A percentile compares a stretch with the other conserved stretches of the same genome.
phyloP scores from a whole-genome alignment of 2,329 filamentous ascomycete species.

The Paecilomyces niveus region DNA sequence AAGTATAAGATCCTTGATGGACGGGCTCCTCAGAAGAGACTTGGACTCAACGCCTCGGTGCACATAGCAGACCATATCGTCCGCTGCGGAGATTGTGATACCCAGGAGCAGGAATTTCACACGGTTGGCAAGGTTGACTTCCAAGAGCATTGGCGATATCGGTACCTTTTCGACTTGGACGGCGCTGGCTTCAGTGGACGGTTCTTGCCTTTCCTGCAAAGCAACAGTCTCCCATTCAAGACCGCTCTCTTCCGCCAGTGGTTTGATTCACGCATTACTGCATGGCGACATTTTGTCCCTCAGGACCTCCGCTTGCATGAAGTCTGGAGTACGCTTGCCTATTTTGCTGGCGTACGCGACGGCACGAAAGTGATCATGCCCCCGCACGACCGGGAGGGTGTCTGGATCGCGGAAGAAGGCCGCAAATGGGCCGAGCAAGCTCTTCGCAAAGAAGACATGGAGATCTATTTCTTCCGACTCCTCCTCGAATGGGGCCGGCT shows the following conservation, averaged over 20 bases:
- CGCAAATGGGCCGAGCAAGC: constrained; percentile 58
- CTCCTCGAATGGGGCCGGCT: constrained; percentile 70
- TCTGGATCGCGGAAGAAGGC: constrained; percentile 61
- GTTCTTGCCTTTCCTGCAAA: constrained; percentile 59
- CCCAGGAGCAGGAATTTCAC: constrained; percentile 48
- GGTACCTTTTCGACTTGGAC: constrained; percentile 67
- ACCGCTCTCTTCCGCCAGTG: constrained; percentile 68
- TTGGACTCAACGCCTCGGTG: constrained; percentile 52
- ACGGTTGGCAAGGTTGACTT: constrained; percentile 42
- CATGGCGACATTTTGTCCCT: constrained; percentile 78
- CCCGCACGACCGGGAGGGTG: constrained; percentile 47
- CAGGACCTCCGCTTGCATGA: constrained; percentile 66
- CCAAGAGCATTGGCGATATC: constrained; percentile 55
- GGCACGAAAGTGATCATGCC: constrained; percentile 44
- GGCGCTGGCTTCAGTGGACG: constrained; percentile 59
- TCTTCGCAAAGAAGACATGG: constrained; percentile 65
- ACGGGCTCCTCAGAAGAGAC: constrained; percentile 28
- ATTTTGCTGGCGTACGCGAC: constrained; percentile 57
- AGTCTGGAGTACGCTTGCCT: constrained; percentile 65
- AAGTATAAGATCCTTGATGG: constrained; percentile 49
- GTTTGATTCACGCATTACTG: constrained; percentile 65
- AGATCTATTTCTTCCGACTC: constrained; percentile 71
- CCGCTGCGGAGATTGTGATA: constrained; percentile 51
- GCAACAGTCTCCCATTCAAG: constrained; percentile 61
- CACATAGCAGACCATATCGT: constrained; percentile 53